phyloP scores from a whole-genome alignment of 345 rosid species.

The Jatropha curcas region DNA sequence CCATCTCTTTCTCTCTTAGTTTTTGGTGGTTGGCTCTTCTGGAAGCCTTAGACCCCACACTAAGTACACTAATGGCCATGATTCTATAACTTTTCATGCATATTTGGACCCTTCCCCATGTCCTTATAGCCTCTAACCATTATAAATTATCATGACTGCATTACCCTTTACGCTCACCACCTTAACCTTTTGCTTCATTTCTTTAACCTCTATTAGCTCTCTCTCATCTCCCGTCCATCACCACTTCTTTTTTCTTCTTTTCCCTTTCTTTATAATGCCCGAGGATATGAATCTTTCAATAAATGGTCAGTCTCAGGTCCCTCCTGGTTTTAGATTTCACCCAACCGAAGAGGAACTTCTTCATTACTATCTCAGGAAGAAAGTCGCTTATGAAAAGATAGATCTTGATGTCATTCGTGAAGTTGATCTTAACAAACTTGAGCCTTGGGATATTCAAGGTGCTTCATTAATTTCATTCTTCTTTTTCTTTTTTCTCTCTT shows the following conservation, averaged over 20 bases:
- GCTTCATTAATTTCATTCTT: not conserved
- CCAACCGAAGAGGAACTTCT: slow-evolving; percentile 98
- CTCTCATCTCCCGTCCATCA: too few species aligned
- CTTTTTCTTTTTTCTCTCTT: not conserved
- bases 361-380: slow-evolving; percentile 88
- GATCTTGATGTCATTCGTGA: slow-evolving; percentile 98
- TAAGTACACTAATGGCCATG: slow-evolving; percentile 46
- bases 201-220: not conserved
- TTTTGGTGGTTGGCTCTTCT: slow-evolving; percentile 57
- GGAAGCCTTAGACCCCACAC: slow-evolving; percentile 39
- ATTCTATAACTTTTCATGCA: slow-evolving; percentile 52
- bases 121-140: slow-evolving; percentile 53
- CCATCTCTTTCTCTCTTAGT: slow-evolving; percentile 2
- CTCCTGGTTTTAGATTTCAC: slow-evolving; percentile 98
- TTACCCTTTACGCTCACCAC: slow-evolving; percentile 51
- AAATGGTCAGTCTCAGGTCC: slow-evolving; percentile 92
- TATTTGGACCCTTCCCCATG: slow-evolving; percentile 30
- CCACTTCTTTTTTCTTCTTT: not conserved
- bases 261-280: slow-evolving; percentile 25
- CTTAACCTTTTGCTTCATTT: slow-evolving; percentile 4
- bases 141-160: slow-evolving; percentile 71
- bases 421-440: slow-evolving; percentile 98
- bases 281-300: slow-evolving; percentile 76
- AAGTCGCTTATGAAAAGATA: slow-evolving; percentile 74
- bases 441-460: slow-evolving; percentile 99